Evolutionary conservation across 2,329 filamentous ascomycete species (phyloP), one percentile per base, ranked within the genome.

Genomic region (Hypoxylon sp.): DNA sequence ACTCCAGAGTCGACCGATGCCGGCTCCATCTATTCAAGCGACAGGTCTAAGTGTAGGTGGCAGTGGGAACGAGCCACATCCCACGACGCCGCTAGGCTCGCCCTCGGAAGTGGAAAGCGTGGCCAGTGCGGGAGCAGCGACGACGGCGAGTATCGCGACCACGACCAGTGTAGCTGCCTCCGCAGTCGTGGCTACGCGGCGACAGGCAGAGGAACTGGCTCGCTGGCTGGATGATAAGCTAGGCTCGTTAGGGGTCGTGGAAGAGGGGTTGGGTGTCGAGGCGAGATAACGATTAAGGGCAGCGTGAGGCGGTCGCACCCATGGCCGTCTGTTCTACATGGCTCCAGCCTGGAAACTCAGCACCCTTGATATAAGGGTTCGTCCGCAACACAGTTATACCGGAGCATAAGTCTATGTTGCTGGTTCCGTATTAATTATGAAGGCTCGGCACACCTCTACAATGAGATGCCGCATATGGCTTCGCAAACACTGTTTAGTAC

Each of bases 191-290:
- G 80, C 81, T 7, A 82, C 87, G 75, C 81, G 87, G 62, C 81
- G 83, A 61, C 85, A 87, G 61, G 85, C 87, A 3, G 85, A 87
- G 69, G 87, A 89, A 68, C 78, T 90, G 59, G 86, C 85, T 23
- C 78, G 81, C 58, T 88, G 85, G 83, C 75, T 90, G 68, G 87
- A 90, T 67, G 84, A 85, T n/a, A 85, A 85, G 77, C 79, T 90
- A 5, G 84, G 84, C 5, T 79, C 81, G 12, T 74, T 89, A 64
- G 78, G 78, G 12, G 81, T 88, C 27, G 85, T 87, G 0, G 83
- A 86, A 51, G 85, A 87, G 55, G 82, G 81, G 4, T 78, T 71
- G 1, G 68, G 68, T 30, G 61, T 71, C 21, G 74, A 76, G 51
- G 54, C 64, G 46, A 71, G 74, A 60, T 75, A 67, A 70, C 41